Conservation (phyloP, 2,329 filamentous ascomycete genomes). For the Ophiostoma sp. region DNA sequence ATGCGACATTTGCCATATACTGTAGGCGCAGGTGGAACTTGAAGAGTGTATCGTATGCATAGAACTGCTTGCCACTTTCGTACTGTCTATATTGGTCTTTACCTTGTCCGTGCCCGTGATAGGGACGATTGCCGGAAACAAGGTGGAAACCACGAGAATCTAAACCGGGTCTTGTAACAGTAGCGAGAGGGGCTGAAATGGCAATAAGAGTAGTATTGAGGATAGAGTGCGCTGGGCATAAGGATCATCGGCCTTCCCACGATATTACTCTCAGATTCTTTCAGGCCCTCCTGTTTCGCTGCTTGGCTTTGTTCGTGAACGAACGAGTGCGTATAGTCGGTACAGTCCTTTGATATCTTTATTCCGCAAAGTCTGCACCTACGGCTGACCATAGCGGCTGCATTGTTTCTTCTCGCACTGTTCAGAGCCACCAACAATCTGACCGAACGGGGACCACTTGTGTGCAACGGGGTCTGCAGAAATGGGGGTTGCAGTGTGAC, state of each 20-base stretch:
- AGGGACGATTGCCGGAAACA: neutral
- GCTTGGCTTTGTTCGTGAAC: neutral
- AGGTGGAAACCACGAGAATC: neutral
- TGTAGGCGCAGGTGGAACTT: no score
- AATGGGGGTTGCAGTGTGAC: no score
- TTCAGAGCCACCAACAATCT: no score
- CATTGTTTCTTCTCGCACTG: no score
- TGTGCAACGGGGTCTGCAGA: no score
- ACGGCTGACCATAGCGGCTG: no score
- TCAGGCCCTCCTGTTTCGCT: neutral
- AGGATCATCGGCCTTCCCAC: neutral
- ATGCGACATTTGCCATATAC: neutral
- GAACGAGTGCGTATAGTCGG: no score
- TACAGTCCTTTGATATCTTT: no score
- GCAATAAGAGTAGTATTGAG: neutral
- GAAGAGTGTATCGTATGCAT: no score
- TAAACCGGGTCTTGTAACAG: neutral
- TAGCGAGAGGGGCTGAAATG: neutral
- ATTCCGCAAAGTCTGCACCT: no score
- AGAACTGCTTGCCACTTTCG: no score
- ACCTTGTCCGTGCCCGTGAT: neutral
- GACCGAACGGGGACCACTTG: no score
- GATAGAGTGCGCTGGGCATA: slow-evolving; percentile 1
- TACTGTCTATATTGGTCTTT: neutral
- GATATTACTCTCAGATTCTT: neutral